phyloP scores from a whole-genome alignment of 306 rosid species.

The Medicago arabica region DNA sequence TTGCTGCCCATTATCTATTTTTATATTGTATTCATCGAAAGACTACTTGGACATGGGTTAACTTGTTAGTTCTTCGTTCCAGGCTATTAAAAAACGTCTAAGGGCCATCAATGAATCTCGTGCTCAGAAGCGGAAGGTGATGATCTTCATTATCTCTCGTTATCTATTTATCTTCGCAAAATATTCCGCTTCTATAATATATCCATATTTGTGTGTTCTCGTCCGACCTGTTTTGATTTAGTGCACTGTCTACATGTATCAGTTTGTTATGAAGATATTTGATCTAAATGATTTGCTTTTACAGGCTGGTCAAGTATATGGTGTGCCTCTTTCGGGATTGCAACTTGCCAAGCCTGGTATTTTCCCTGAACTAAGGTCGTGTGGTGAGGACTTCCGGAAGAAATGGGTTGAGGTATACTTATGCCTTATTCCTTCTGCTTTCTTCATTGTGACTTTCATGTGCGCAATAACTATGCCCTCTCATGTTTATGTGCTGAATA shows the following conservation, averaged over 20 bases:
- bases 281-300: conserved; percentile 45
- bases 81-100: conserved; percentile 84
- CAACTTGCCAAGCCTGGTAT: conserved; percentile 76
- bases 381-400: conserved; percentile 80
- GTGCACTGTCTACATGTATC: conserved; percentile 1
- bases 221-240: conserved; percentile 1
- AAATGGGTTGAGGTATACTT: conserved; percentile 93
- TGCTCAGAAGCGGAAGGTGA: conserved; percentile 94
- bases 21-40: conserved; percentile 18
- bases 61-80: conserved; percentile 46
- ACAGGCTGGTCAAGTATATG: conserved; percentile 98
- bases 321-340: conserved; percentile 84
- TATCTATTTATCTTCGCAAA: conserved; percentile 20
- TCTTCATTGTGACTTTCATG: conserved; percentile 16
- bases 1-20: conserved; percentile 23
- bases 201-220: conserved; percentile 25
- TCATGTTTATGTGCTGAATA: conserved; percentile 14
- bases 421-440: background rate
- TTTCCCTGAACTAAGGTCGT: conserved; percentile 79
- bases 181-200: conserved; percentile 20
- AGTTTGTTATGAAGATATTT: conserved; percentile 43
- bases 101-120: conserved; percentile 98
- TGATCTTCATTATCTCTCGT: conserved; percentile 35
- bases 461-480: conserved; percentile 4
- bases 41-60: conserved; percentile 20